Evolutionary conservation across 2,329 filamentous ascomycete genomes (phyloP), one percentile per base, ranked within the genome.

Genomic region (Zymoseptoria ardabiliae): DNA sequence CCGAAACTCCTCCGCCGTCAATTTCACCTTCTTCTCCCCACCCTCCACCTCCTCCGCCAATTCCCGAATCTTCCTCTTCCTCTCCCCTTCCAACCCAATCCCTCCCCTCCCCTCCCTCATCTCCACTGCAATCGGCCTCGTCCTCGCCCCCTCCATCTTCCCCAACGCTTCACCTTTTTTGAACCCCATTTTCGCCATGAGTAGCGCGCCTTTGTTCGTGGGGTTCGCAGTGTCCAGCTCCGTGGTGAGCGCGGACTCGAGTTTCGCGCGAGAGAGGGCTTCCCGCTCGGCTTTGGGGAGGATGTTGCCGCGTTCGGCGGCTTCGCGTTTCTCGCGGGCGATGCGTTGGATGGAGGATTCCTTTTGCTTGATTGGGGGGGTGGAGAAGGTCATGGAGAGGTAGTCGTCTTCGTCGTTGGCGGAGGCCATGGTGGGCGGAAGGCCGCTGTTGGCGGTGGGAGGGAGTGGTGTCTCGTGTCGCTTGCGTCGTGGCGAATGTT

Each of bases 111-210:
- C 88, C 56, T 91, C 88, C 72, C 94, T 95, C 70, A 95, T 76
- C 59, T 81, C 80, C 54, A 96, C 79, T 35, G 83, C 80, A 59
- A 99, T 84, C 0, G 94, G 94, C 72, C 95, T 90, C 2, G 83
- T 79, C 48, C 81, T 75, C 4, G 77, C 77, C 54, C 76, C 68
- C 58, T 65, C 63, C n/a, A 79, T 77, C 66, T 82, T 85, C 1
- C 94, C 94, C 2, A 97, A 78, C 0, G 85, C 82, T 41, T 84
- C 85, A 22, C 92, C 91, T 20, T 84, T 79, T 59, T 85, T 87
- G 77, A 95, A 99, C 0, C 94, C 94, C 81, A 99, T 90, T 74
- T 90, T 93, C 21, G 90, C 88, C 92, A 99, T 96, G 91, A 99
- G 97, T 65, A 90, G 85, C 62, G 95, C 85, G 1, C 93, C 94